A percentile compares a stretch with the other conserved stretches of the same genome.
phyloP scores from a whole-genome alignment of 2,329 filamentous ascomycete genomes.

The Sporothrix phasma region DNA sequence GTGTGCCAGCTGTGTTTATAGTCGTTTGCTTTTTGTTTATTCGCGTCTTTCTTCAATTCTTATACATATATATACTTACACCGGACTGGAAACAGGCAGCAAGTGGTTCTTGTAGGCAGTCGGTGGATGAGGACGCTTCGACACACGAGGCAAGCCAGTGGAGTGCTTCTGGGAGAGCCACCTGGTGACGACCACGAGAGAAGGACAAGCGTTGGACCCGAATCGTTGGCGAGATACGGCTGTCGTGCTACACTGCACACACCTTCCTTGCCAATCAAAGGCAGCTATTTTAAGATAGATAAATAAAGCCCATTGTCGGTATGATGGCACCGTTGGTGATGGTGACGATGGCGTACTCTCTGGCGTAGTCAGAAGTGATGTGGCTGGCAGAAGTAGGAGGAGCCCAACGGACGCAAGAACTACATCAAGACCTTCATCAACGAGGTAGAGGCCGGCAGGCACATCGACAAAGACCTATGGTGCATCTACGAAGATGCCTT shows the following conservation, averaged over 20 bases:
- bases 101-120: not conserved
- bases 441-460: too few species aligned
- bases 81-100: not conserved
- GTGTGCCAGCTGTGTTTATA: conserved; percentile 2
- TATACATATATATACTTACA: conserved; percentile 6
- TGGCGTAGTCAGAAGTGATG: too few species aligned
- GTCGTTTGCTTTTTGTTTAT: not conserved
- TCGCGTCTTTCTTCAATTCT: not conserved
- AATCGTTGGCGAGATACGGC: not conserved
- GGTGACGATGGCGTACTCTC: too few species aligned
- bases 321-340: too few species aligned
- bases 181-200: not conserved
- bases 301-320: not conserved
- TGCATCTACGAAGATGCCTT: too few species aligned
- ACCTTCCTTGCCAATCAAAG: not conserved
- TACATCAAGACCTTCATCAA: too few species aligned
- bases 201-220: not conserved
- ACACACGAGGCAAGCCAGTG: not conserved
- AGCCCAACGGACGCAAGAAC: too few species aligned
- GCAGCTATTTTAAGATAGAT: not conserved
- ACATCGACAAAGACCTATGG: too few species aligned
- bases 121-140: not conserved
- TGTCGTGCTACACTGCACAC: not conserved
- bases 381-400: too few species aligned
- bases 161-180: not conserved